Percentiles rank a stretch among this genome's conserved stretches.
Conservation (phyloP, 495 filamentous ascomycete genomes). For the Aspergillus hancockii region DNA sequence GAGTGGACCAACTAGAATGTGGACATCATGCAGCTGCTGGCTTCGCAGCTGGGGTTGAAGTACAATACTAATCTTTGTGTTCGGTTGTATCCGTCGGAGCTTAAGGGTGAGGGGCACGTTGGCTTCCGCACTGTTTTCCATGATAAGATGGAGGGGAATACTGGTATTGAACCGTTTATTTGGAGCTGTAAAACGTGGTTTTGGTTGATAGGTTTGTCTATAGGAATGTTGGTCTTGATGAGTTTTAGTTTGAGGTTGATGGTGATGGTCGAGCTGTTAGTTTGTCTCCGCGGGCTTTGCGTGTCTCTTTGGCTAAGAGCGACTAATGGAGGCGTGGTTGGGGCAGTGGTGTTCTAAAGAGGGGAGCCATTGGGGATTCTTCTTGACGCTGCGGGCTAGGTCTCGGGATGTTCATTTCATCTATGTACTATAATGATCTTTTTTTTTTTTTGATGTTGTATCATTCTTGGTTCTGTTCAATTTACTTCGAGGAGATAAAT, state of each 20-base stretch:
- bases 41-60: conserved; percentile 1
- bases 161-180: conserved; percentile 22
- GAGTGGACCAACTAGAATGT: conserved; percentile 42
- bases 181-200: conserved; percentile 26
- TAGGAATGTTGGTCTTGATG: conserved; percentile 37
- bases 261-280: conserved; percentile 25
- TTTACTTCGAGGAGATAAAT: too few species aligned
- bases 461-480: too few species aligned
- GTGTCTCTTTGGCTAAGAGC: conserved; percentile 16
- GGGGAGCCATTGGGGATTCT: too few species aligned
- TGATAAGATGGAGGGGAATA: conserved; percentile 28
- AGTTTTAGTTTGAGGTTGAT: conserved; percentile 42
- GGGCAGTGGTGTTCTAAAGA: too few species aligned
- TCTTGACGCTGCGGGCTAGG: too few species aligned
- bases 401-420: too few species aligned
- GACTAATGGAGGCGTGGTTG: not conserved
- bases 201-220: conserved; percentile 31
- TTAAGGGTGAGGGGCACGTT: conserved; percentile 24
- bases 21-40: conserved; percentile 37
- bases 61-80: conserved; percentile 25
- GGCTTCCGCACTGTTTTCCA: conserved; percentile 45
- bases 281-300: conserved; percentile 30
- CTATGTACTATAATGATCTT: too few species aligned
- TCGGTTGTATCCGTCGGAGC: conserved; percentile 51
- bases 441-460: too few species aligned